Base-by-base conservation (phyloP, 257 asterid genomes). In the Asclepias syriaca region DNA sequence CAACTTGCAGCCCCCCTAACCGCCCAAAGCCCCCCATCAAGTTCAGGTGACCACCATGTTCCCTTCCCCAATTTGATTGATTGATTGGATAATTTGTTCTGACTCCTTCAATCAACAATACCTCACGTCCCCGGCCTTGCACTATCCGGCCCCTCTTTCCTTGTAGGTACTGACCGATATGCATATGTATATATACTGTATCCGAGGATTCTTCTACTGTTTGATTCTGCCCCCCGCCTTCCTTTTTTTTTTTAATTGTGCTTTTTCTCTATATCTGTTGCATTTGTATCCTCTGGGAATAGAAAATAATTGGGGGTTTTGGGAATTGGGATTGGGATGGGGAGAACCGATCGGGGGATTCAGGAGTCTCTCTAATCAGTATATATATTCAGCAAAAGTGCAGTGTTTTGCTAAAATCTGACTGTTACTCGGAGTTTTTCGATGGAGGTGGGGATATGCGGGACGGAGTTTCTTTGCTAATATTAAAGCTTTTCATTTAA, bases 1-100 rank as follows among this genome's bases (percentile, higher is more conserved):
- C 71, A 58, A 9, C 37, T 14, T 37, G 19, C 40, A n/a, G 74
- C 18, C 60, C 72, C 69, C 74, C 57, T 55, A 50, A 73, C 78
- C 81, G 78, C 6, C 81, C 81, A 50, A 60, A 19, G 58, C 70
- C 32, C 57, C 65, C 40, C 37, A 16, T 69, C 60, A 45, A 65
- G 5, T 24, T 37, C 51, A 63, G 56, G 51, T 24, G 60, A 56
- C 45, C 27, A 46, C 5, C n/a, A 24, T 59, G 19, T 8, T 19
- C n/a, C 59, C 24, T 49, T 12, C 67, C 18, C 34, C 21, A 0
- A 11, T 13, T 16, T 50, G 65, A 45, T 48, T 22, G 53, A 46
- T 22, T 65, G 56, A 72, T 29, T 64, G 71, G 49, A 49, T 72
- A 66, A 70, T 70, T 0, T 54, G 74, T 58, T 51, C 66, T 19